These are phyloP conservation scores for Coemansia guatemalensis DNA, from an alignment of 192 early-diverging fungal species.

Conservation along the genomic window DNA sequence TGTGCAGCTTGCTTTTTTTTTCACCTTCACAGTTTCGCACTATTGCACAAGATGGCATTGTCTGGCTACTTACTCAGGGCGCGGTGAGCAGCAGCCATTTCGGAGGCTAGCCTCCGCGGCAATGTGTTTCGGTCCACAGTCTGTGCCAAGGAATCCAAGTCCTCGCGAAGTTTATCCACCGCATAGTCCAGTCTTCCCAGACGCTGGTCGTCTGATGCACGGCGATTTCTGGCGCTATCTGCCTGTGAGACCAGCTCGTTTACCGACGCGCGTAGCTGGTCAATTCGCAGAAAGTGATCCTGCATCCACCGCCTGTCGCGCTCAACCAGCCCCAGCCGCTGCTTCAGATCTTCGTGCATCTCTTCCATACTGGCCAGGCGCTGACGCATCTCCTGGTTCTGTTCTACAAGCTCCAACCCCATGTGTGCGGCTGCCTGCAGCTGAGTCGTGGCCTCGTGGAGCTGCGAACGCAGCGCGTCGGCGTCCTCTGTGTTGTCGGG, in stretches of 20 bases:
- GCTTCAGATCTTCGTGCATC: conserved; percentile 27
- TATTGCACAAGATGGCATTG: not conserved
- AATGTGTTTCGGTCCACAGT: conserved; percentile 5
- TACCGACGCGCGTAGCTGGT: conserved; percentile 32
- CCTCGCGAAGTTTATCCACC: conserved; percentile 23
- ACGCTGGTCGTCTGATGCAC: conserved; percentile 8
- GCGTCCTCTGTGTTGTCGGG: conserved; percentile 24
- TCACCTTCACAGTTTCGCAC: not conserved
- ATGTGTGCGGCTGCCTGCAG: conserved; percentile 42
- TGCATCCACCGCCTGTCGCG: conserved; percentile 50
- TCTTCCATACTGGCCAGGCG: conserved; percentile 19
- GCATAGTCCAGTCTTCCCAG: conserved; percentile 5
- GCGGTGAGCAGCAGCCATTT: conserved; percentile 5
- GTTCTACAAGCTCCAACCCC: conserved; percentile 40
- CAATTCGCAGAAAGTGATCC: conserved; percentile 46
- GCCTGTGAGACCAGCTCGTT: conserved; percentile 22
- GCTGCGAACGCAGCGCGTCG: conserved; percentile 22
- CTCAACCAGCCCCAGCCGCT: conserved; percentile 34
- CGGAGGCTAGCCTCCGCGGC: conserved; percentile 7
- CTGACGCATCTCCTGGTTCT: conserved; percentile 32
- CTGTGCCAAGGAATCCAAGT: conserved; percentile 21
- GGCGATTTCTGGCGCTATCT: conserved; percentile 1
- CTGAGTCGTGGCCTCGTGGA: conserved; percentile 37
- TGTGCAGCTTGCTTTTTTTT: not conserved
- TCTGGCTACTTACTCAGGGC: conserved; percentile 7